Evolutionary conservation across 495 filamentous ascomycete genomes (phyloP).

Genomic region (Penicillium ochrochloron): DNA sequence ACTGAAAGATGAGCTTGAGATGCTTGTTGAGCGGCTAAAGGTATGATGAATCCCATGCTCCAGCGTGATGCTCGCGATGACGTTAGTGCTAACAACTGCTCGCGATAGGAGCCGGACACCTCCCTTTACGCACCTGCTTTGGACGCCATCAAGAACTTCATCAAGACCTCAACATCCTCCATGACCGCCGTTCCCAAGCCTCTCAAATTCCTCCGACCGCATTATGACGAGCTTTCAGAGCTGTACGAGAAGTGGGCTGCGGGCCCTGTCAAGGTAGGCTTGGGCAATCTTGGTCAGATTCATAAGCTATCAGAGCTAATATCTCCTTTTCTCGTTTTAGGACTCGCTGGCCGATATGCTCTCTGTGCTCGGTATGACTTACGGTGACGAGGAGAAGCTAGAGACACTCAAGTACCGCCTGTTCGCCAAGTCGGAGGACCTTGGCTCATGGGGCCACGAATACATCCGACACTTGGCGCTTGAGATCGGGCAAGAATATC

Average conservation of each 20-base stretch:
- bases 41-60: constrained; percentile 52
- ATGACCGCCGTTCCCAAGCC: constrained; percentile 99
- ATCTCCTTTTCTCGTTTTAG: constrained; percentile 34
- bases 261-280: constrained; percentile 75
- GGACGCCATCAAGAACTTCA: constrained; percentile 93
- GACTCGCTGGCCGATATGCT: constrained; percentile 90
- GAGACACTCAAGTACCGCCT: constrained; percentile 96
- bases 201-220: constrained; percentile 94
- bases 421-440: constrained; percentile 85
- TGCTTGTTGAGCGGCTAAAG: constrained; percentile 94
- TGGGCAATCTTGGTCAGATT: background rate
- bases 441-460: constrained; percentile 98
- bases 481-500: constrained; percentile 94
- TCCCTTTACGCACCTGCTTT: constrained; percentile 89
- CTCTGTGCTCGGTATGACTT: constrained; percentile 98
- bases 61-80: constrained; percentile 22
- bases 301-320: background rate
- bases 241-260: constrained; percentile 87
- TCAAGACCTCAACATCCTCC: constrained; percentile 97
- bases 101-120: constrained; percentile 75
- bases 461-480: constrained; percentile 95
- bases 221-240: constrained; percentile 84
- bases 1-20: constrained; percentile 96
- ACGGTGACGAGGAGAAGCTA: constrained; percentile 92
- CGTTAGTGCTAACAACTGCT: constrained; percentile 32